These are phyloP conservation scores for Eucalyptus cloeziana DNA, from an alignment of 345 rosid genomes.

Conservation along the genomic window DNA sequence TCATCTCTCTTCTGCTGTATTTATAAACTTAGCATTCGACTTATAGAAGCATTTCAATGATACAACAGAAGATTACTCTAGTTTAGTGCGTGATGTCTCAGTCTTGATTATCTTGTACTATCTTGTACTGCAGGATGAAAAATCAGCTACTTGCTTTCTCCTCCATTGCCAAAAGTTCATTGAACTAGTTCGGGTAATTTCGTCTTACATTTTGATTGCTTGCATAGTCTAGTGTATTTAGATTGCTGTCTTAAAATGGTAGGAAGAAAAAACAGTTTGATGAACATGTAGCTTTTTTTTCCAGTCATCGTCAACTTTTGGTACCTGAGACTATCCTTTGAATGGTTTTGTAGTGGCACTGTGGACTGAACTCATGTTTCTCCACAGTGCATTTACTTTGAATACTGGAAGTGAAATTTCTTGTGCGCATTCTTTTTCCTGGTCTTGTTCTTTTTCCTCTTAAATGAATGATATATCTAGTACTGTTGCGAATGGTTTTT, in stretches of 20 bases:
- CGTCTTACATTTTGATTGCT: not conserved
- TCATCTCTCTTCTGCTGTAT: not conserved
- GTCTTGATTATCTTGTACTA: not conserved
- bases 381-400: not conserved
- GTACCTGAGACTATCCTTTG: not conserved
- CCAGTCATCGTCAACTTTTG: not conserved
- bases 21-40: not conserved
- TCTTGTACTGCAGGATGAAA: slow-evolving; percentile 57
- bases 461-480: not conserved
- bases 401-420: not conserved
- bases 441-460: not conserved
- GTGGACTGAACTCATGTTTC: not conserved
- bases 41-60: not conserved
- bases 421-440: not conserved
- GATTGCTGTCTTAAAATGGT: not conserved
- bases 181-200: slow-evolving; percentile 78
- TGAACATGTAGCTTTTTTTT: not conserved
- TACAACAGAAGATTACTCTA: not conserved
- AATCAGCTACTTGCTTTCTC: slow-evolving; percentile 77
- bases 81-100: not conserved
- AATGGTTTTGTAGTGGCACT: not conserved
- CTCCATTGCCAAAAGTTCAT: slow-evolving; percentile 86
- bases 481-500: not conserved
- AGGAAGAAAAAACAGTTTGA: not conserved
- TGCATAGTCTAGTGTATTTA: not conserved